These are phyloP conservation scores for Termitomyces sp. DNA, from an alignment of 768 basidiomycete species.

Conservation along the genomic window DNA sequence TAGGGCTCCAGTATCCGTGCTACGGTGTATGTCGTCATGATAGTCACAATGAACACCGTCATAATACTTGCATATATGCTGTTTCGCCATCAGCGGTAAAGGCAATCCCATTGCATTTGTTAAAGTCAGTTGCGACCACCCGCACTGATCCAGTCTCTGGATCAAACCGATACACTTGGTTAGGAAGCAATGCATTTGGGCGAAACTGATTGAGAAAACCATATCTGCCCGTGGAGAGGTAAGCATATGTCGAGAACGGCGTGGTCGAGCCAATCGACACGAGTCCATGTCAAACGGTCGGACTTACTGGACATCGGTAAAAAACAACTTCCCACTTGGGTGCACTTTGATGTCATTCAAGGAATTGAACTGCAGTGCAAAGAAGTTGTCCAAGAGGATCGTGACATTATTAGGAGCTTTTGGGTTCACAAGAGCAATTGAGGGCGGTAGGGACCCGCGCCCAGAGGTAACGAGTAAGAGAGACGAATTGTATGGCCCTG, in stretches of 20 bases:
- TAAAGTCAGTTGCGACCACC: constrained; percentile 71
- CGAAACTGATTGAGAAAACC: constrained; percentile 64
- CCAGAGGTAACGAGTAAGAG: constrained; percentile 63
- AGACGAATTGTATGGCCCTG: constrained; percentile 52
- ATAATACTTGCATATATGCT: constrained; percentile 49
- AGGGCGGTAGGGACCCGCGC: constrained; percentile 55
- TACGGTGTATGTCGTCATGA: constrained; percentile 14
- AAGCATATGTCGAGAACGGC: not conserved
- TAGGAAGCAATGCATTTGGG: constrained; percentile 56
- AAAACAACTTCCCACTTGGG: constrained; percentile 65
- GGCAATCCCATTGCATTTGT: constrained; percentile 67
- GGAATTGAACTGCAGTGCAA: constrained; percentile 77
- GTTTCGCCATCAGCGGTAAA: constrained; percentile 59
- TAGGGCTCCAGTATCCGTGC: constrained; percentile 45
- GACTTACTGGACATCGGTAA: constrained; percentile 65
- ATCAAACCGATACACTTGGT: constrained; percentile 75
- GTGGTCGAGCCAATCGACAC: not conserved
- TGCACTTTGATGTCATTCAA: constrained; percentile 76
- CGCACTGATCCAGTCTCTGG: constrained; percentile 56
- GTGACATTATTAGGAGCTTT: constrained; percentile 58
- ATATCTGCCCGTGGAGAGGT: constrained; percentile 34
- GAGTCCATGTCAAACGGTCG: not conserved
- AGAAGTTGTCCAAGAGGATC: constrained; percentile 71
- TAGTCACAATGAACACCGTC: not conserved
- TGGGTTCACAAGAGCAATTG: constrained; percentile 61